Evolutionary conservation across 441 rosid genomes (phyloP).

Genomic region (Bocquillonia castaneifolia): DNA sequence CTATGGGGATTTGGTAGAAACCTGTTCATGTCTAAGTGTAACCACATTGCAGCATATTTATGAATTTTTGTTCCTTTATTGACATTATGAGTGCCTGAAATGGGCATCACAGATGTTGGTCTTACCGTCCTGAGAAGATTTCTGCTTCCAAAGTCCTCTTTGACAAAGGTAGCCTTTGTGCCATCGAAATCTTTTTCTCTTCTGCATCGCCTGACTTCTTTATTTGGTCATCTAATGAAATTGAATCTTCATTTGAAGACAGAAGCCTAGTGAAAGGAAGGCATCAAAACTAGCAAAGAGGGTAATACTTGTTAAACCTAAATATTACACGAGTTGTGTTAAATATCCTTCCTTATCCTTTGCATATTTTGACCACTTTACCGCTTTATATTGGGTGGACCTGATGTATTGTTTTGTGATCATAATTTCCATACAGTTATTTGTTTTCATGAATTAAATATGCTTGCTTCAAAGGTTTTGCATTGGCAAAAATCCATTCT

Average conservation of each 20-base stretch:
- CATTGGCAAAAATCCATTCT: constrained; percentile 17
- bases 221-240: constrained; percentile 36
- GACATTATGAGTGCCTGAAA: constrained; percentile 10
- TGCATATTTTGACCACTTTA: not conserved
- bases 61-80: constrained; percentile 9
- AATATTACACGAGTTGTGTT: constrained; percentile 13
- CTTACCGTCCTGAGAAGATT: constrained; percentile 84
- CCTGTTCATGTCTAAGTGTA: not conserved
- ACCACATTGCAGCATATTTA: not conserved
- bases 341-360: constrained; percentile 7
- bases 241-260: constrained; percentile 52
- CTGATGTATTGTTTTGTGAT: not conserved
- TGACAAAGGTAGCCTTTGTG: constrained; percentile 50
- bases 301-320: constrained; percentile 44
- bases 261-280: constrained; percentile 70
- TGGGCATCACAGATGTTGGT: constrained; percentile 73
- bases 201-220: constrained; percentile 17
- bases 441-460: not conserved
- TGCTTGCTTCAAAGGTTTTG: not conserved
- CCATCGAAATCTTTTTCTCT: constrained; percentile 11
- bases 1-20: not conserved
- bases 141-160: constrained; percentile 49
- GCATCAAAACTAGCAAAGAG: constrained; percentile 88
- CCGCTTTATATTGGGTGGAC: not conserved
- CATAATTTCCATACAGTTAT: not conserved